A percentile compares a stretch with the other conserved stretches of the same genome.
Conservation (phyloP, 2,329 filamentous ascomycete species). For the Eutypa lata region DNA sequence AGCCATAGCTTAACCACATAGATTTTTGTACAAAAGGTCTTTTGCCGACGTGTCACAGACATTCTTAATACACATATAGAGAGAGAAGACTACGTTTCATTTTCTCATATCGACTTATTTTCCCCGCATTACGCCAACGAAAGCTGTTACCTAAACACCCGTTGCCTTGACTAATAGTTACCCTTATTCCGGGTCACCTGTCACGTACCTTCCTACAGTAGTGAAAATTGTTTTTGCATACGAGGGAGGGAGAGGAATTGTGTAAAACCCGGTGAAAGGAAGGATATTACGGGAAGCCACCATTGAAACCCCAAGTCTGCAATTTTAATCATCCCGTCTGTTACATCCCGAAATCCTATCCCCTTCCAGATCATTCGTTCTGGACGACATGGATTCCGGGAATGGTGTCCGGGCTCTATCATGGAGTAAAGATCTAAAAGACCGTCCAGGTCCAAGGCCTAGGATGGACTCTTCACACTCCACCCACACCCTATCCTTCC, state of each 20-base stretch:
- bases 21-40: too few species aligned
- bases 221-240: neutral
- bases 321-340: too few species aligned
- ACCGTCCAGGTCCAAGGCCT: neutral
- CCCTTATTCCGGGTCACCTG: constrained; percentile 7
- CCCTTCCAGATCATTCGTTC: neutral
- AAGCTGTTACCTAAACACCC: constrained; percentile 45
- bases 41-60: neutral
- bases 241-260: neutral
- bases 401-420: neutral
- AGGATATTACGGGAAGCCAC: neutral
- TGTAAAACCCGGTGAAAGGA: neutral
- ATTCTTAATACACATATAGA: neutral
- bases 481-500: constrained; percentile 5
- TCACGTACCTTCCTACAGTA: neutral
- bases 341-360: neutral
- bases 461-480: neutral
- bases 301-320: neutral
- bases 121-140: constrained; percentile 40
- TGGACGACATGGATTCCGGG: neutral
- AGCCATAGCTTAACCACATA: too few species aligned
- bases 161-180: constrained; percentile 47
- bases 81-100: neutral
- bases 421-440: neutral
- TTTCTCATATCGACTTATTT: constrained; percentile 24